These are phyloP conservation scores for Ogataea nitratoaversa DNA, from an alignment of 805 yeast genomes.

Conservation along the genomic window DNA sequence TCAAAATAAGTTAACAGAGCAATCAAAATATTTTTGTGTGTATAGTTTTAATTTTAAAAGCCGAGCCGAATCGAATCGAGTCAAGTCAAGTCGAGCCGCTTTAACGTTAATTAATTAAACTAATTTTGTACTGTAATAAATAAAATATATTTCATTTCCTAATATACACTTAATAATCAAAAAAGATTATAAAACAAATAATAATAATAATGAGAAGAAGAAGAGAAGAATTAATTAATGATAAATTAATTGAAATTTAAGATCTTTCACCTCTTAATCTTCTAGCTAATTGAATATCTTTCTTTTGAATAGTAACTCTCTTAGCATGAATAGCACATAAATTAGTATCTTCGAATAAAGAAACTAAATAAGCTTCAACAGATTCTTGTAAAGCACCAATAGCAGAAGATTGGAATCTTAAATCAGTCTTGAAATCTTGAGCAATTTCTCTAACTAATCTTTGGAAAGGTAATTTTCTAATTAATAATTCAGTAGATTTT, in stretches of 20 bases:
- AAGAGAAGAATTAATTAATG: constrained; percentile 1
- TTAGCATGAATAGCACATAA: constrained; percentile 98
- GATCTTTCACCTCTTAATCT: constrained; percentile 97
- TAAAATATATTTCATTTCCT: constrained; percentile 16
- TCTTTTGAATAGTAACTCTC: constrained; percentile 98
- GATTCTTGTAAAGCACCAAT: constrained; percentile 98
- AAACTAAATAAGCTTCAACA: constrained; percentile 95
- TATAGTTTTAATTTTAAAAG: too few relatives aligned
- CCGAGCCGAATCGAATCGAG: too few relatives aligned
- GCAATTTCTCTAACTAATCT: constrained; percentile 95
- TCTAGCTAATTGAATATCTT: constrained; percentile 96
- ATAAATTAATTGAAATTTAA: constrained; percentile 32
- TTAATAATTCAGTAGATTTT: constrained; percentile 89
- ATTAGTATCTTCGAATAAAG: constrained; percentile 95
- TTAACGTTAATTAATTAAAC: too few relatives aligned
- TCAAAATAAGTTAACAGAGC: too few relatives aligned
- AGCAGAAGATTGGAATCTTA: constrained; percentile 96
- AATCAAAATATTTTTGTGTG: too few relatives aligned
- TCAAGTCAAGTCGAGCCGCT: too few relatives aligned
- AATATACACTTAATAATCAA: constrained; percentile 19
- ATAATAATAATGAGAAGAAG: constrained; percentile 7
- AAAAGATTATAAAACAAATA: constrained; percentile 16
- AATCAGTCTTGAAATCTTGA: constrained; percentile 87
- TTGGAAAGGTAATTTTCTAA: constrained; percentile 96
- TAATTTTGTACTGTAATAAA: background rate